Evolutionary conservation across 805 yeast genomes (phyloP).

Genomic region (Brettanomyces bruxellensis): DNA sequence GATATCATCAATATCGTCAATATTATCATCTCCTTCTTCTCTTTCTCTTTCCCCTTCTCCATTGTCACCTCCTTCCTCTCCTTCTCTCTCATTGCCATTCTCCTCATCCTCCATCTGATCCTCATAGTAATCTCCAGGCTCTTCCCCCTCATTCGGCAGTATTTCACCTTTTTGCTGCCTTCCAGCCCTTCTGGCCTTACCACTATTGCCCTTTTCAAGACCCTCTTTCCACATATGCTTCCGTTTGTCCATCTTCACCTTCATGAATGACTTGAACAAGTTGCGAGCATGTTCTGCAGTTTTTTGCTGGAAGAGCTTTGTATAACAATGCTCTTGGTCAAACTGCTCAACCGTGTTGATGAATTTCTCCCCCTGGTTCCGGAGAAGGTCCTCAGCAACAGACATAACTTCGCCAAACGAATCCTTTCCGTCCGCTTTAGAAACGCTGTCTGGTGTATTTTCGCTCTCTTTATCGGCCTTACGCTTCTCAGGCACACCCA

Average conservation of each 20-base stretch:
- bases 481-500: conserved; percentile 12
- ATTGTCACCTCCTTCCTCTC: conserved; percentile 14
- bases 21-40: conserved; percentile 11
- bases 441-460: background rate
- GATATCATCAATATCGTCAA: conserved; percentile 14
- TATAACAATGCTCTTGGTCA: conserved; percentile 33
- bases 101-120: no score
- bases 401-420: conserved; percentile 18
- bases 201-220: no score
- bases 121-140: no score
- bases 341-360: conserved; percentile 73
- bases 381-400: conserved; percentile 72
- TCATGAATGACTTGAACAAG: background rate
- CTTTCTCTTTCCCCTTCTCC: conserved; percentile 17
- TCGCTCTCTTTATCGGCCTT: conserved; percentile 3
- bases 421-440: background rate
- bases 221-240: no score
- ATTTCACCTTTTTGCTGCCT: no score
- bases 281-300: background rate
- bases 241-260: background rate
- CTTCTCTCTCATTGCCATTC: background rate
- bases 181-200: no score
- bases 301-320: background rate
- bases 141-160: no score
- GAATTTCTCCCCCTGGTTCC: conserved; percentile 70